Percentiles rank a stretch among this genome's conserved stretches.
These are phyloP conservation scores for Phaeophleospora eucalypticola DNA, from an alignment of 2,329 filamentous ascomycete genomes.

Conservation along the genomic window DNA sequence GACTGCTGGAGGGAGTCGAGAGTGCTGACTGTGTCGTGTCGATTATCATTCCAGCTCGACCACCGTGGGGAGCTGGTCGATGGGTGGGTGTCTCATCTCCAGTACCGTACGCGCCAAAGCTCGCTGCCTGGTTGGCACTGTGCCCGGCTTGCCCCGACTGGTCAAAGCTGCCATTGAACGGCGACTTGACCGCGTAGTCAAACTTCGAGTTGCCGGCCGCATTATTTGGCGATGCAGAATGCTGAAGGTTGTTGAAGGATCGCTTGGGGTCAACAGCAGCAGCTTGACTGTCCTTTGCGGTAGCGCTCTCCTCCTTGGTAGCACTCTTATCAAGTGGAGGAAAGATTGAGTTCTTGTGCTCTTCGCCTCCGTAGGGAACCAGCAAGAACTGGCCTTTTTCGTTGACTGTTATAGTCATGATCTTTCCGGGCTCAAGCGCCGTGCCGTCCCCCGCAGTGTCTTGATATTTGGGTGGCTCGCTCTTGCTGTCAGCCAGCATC, in stretches of 20 bases:
- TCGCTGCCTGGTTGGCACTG: not conserved
- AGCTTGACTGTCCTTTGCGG: not conserved
- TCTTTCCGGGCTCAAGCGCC: not conserved
- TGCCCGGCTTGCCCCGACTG: not conserved
- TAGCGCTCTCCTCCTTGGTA: not conserved
- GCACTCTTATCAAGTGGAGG: not conserved
- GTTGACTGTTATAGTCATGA: slow-evolving; percentile 6
- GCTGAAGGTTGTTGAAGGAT: slow-evolving; percentile 3
- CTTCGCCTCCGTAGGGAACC: not conserved
- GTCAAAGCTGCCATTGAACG: not conserved
- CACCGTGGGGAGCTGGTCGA: slow-evolving; percentile 5
- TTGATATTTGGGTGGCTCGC: slow-evolving; percentile 1
- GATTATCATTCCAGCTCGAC: slow-evolving; percentile 4
- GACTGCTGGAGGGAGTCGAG: not conserved
- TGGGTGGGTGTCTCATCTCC: slow-evolving; percentile 9
- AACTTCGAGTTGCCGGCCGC: too few relatives aligned
- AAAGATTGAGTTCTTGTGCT: not conserved
- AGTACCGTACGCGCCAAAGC: not conserved
- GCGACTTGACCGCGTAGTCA: not conserved
- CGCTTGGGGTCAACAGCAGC: not conserved
- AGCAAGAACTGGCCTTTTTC: not conserved
- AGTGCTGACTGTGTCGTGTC: not conserved
- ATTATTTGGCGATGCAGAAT: too few relatives aligned
- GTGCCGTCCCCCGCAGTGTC: not conserved
- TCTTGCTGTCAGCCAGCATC: not conserved